Conservation (phyloP, 768 basidiomycete species). For the Coprinopsis cinerea region DNA sequence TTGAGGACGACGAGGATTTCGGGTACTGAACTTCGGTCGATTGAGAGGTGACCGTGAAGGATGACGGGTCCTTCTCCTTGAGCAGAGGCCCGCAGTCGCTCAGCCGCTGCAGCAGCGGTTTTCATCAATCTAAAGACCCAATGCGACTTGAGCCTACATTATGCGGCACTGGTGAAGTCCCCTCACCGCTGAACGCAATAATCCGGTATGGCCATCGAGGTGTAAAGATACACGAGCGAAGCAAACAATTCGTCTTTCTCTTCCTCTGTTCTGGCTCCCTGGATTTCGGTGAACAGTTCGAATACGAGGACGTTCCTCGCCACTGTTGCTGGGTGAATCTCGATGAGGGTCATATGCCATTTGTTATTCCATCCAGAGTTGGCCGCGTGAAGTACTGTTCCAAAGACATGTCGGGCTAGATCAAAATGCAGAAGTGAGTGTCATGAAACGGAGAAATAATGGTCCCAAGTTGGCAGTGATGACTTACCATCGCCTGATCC, state of each 20-base stretch:
- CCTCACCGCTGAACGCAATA: conserved; percentile 16
- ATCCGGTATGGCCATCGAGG: conserved; percentile 14
- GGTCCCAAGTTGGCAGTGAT: not conserved
- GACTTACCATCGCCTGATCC: conserved; percentile 19
- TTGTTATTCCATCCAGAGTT: conserved; percentile 1
- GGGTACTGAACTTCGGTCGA: too few relatives aligned
- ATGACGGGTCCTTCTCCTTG: not conserved
- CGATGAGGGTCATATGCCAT: conserved; percentile 17
- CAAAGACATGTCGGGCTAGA: conserved; percentile 18
- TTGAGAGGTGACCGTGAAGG: conserved; percentile 8
- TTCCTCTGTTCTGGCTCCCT: not conserved
- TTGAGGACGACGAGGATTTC: too few relatives aligned
- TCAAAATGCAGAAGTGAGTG: too few relatives aligned
- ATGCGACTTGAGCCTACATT: too few relatives aligned
- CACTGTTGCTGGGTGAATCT: conserved; percentile 18
- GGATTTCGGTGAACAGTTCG: conserved; percentile 2
- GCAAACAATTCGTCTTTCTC: conserved; percentile 12
- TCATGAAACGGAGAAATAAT: not conserved
- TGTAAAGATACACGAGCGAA: conserved; percentile 16
- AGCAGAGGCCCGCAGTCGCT: not conserved
- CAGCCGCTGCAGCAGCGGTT: too few relatives aligned
- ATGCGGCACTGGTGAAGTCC: too few relatives aligned
- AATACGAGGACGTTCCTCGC: conserved; percentile 16
- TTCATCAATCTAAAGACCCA: too few relatives aligned
- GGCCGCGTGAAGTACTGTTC: conserved; percentile 14